Percentiles rank a stretch among this genome's conserved stretches.
phyloP scores from a whole-genome alignment of 2,329 filamentous ascomycete species.

The Hymenoscyphus repandus region DNA sequence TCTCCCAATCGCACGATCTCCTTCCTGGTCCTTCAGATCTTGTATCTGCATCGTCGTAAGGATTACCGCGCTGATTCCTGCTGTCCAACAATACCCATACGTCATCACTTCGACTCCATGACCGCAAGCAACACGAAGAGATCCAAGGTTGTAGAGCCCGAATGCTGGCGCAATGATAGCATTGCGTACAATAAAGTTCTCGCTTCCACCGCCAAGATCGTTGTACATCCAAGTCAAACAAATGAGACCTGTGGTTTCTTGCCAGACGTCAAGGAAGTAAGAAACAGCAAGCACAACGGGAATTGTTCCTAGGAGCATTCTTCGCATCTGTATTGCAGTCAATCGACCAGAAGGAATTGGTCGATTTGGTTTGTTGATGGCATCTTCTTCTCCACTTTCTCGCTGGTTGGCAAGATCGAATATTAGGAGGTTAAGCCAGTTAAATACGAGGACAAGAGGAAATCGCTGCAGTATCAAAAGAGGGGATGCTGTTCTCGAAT shows the following conservation, averaged over 20 bases:
- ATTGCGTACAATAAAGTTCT: not conserved
- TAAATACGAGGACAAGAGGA: slow-evolving; percentile 12
- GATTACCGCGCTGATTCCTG: slow-evolving; percentile 1
- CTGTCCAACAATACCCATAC: not conserved
- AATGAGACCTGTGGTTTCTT: not conserved
- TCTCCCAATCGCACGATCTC: too few species aligned
- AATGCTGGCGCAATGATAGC: not conserved
- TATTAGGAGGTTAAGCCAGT: slow-evolving; percentile 20
- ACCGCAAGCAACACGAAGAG: not conserved
- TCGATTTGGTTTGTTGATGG: slow-evolving; percentile 30
- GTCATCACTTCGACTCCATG: not conserved
- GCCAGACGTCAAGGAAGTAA: slow-evolving; percentile 10
- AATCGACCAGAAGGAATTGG: slow-evolving; percentile 20
- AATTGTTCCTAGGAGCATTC: slow-evolving; percentile 20
- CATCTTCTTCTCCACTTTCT: slow-evolving; percentile 28
- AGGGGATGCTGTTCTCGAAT: not conserved
- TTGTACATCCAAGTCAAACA: slow-evolving; percentile 3
- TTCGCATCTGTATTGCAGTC: slow-evolving; percentile 17
- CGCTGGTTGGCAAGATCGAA: slow-evolving; percentile 30
- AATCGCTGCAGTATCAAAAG: not conserved
- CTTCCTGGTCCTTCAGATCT: slow-evolving; percentile 4
- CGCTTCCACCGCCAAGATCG: not conserved
- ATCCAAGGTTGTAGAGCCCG: not conserved
- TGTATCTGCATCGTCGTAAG: slow-evolving; percentile 6
- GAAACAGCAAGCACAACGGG: slow-evolving; percentile 22